Conservation (phyloP, 2,329 filamentous ascomycete genomes). For the Trichoderma sp. region DNA sequence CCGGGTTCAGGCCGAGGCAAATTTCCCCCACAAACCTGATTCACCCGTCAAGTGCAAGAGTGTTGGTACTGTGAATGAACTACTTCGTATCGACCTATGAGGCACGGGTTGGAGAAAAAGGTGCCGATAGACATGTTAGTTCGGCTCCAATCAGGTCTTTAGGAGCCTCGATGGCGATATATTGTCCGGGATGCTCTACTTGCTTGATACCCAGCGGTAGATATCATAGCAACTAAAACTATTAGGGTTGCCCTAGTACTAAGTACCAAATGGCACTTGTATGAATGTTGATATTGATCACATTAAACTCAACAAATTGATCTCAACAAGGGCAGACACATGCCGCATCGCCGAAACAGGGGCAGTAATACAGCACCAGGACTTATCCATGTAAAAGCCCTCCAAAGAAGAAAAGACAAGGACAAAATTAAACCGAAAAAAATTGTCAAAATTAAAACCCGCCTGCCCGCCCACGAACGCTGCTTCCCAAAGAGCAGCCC, state of each 20-base stretch:
- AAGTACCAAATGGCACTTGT: not conserved
- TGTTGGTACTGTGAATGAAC: not conserved
- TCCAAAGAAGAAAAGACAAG: not conserved
- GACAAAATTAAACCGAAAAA: not conserved
- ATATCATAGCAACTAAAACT: not conserved
- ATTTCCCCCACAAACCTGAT: conserved; percentile 17
- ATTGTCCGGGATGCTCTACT: not conserved
- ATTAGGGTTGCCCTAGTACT: not conserved
- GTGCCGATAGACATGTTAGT: not conserved
- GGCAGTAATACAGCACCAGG: not conserved
- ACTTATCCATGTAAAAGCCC: not conserved
- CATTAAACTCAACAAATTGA: not conserved
- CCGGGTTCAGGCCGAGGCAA: not conserved
- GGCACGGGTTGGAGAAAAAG: not conserved
- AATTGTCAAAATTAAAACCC: not conserved
- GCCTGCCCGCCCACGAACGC: not conserved
- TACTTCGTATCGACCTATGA: not conserved
- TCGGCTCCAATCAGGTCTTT: not conserved
- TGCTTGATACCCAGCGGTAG: not conserved
- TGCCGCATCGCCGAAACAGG: not conserved
- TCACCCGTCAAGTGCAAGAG: not conserved
- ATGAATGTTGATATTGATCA: not conserved
- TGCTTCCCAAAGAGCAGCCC: not conserved
- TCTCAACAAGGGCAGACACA: not conserved
- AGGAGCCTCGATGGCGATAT: not conserved